phyloP scores from a whole-genome alignment of 805 yeast species.

The Hanseniaspora lachancei region DNA sequence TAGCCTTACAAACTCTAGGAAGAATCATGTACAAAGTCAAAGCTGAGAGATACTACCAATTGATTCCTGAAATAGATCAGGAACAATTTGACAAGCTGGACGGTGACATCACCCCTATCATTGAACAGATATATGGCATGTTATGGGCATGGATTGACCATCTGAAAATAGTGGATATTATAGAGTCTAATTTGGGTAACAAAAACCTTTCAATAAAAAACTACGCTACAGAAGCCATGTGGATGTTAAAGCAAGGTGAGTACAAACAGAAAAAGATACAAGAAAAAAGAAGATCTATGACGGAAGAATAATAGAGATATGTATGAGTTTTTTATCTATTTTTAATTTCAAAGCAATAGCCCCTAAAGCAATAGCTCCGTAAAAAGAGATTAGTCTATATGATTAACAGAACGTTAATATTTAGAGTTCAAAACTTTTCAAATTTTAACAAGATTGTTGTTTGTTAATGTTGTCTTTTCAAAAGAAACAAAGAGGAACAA shows the following conservation, averaged over 20 bases:
- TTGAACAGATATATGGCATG: slow-evolving; percentile 30
- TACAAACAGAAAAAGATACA: slow-evolving; percentile 16
- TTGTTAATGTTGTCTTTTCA: too few relatives aligned
- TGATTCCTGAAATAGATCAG: slow-evolving; percentile 35
- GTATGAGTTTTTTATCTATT: slow-evolving; percentile 13
- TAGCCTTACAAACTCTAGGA: slow-evolving; percentile 79
- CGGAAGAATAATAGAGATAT: background rate
- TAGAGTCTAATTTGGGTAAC: slow-evolving; percentile 58
- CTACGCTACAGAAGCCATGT: slow-evolving; percentile 79
- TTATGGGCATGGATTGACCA: slow-evolving; percentile 63
- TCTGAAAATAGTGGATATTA: slow-evolving; percentile 47
- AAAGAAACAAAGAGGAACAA: too few relatives aligned
- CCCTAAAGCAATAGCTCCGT: background rate
- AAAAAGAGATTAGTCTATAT: background rate
- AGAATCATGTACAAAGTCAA: slow-evolving; percentile 74
- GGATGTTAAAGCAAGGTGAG: slow-evolving; percentile 64
- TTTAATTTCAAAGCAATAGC: background rate
- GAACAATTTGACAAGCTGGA: slow-evolving; percentile 30
- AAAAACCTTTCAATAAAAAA: slow-evolving; percentile 60
- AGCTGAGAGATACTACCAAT: slow-evolving; percentile 39
- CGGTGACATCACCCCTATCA: slow-evolving; percentile 25
- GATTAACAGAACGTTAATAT: background rate
- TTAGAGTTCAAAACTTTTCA: too few relatives aligned
- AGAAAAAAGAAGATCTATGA: slow-evolving; percentile 6
- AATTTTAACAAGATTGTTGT: too few relatives aligned